phyloP scores from a whole-genome alignment of 495 filamentous ascomycete species.

The Saxispiralis lemnorum region DNA sequence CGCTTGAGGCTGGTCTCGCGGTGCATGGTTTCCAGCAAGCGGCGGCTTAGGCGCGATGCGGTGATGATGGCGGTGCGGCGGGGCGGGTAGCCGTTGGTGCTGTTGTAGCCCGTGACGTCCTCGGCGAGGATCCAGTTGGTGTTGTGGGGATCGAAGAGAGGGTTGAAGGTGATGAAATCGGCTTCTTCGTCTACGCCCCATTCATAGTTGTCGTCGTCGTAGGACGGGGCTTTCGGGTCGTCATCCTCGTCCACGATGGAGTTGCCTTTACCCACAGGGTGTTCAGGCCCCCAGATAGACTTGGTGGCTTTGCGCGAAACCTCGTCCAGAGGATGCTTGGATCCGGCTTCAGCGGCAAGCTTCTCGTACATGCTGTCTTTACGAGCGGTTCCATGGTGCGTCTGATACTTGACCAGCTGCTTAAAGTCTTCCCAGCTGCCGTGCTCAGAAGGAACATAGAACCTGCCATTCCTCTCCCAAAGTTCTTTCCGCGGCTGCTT shows the following conservation, averaged over 20 bases:
- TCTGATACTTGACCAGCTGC: constrained; percentile 80
- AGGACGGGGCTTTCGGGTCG: constrained; percentile 51
- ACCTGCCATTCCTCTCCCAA: constrained; percentile 84
- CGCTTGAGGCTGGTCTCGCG: constrained; percentile 60
- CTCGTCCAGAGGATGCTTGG: constrained; percentile 21
- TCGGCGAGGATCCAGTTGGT: constrained; percentile 76
- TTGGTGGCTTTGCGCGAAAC: constrained; percentile 42
- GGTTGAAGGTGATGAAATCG: constrained; percentile 84
- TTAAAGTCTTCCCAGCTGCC: constrained; percentile 85
- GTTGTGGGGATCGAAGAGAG: constrained; percentile 75
- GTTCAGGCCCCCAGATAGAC: constrained; percentile 71
- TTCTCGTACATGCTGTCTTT: constrained; percentile 48
- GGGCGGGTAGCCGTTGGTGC: constrained; percentile 33
- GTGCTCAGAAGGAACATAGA: constrained; percentile 79
- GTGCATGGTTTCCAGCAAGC: constrained; percentile 77
- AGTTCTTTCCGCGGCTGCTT: constrained; percentile 75
- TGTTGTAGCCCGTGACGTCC: constrained; percentile 83
- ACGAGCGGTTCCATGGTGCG: constrained; percentile 58
- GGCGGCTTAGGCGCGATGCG: constrained; percentile 60
- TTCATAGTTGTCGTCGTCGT: constrained; percentile 60
- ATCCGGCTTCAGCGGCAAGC: constrained; percentile 21
- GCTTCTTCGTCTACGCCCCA: constrained; percentile 91
- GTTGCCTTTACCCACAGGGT: constrained; percentile 36
- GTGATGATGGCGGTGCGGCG: constrained; percentile 82
- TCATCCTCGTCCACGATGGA: constrained; percentile 53